phyloP scores from a whole-genome alignment of 306 rosid species.

The Cyamopsis tetragonoloba region DNA sequence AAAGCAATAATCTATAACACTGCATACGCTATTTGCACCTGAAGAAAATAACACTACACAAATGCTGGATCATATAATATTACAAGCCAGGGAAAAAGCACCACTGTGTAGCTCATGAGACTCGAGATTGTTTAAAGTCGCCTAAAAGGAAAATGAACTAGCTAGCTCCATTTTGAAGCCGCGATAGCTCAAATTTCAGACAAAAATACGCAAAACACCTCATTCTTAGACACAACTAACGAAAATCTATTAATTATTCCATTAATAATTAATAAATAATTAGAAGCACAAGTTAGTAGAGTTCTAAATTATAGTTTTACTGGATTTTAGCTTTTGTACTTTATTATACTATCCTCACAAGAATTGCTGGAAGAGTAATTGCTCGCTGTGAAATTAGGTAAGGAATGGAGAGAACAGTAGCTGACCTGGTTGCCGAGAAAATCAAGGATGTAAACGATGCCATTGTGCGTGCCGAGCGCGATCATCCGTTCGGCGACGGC shows the following conservation, averaged over 20 bases:
- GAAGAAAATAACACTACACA: background rate
- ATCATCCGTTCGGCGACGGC: conserved; percentile 86
- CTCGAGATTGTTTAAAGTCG: too few relatives aligned
- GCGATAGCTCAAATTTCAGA: background rate
- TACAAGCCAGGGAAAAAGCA: background rate
- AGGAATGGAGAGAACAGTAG: background rate
- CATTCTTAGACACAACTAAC: too few relatives aligned
- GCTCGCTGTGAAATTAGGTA: background rate
- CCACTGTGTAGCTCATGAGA: background rate
- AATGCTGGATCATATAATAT: background rate
- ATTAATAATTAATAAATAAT: too few relatives aligned
- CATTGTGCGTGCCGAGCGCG: conserved; percentile 83
- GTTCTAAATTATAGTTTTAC: too few relatives aligned
- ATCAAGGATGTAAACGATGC: conserved; percentile 70
- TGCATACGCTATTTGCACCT: background rate
- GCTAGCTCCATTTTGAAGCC: background rate
- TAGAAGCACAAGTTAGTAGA: too few relatives aligned
- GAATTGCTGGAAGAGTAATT: background rate
- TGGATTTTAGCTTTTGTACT: too few relatives aligned
- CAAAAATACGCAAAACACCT: too few relatives aligned
- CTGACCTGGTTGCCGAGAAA: conserved; percentile 84
- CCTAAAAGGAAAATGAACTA: background rate
- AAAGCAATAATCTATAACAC: background rate
- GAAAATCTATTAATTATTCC: too few relatives aligned
- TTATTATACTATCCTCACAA: too few relatives aligned